Base-by-base conservation (phyloP, 1,284 basidiomycete species). In the Porogramme epimiltina region DNA sequence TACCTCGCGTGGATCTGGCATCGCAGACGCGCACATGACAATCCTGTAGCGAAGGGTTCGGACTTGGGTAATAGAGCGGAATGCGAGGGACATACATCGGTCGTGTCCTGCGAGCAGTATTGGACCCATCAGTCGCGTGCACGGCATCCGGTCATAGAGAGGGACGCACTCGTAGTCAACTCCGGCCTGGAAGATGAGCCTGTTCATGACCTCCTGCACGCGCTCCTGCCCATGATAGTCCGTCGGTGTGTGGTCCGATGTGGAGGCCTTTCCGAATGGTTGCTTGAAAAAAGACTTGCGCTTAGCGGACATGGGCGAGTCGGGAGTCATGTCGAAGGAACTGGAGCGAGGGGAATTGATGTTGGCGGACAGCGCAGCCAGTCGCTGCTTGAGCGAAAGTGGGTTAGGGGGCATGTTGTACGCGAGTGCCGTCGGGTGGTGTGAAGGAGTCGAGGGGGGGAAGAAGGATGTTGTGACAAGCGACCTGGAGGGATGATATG, bases 171-270 rank as follows among this genome's bases (percentile, higher is more conserved):
- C 91, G 62, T 83, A 92, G 70, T 93, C 91, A 49, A 93, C 88
- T 1, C 91, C 91, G 34, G 91, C 91, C 65, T 93, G 91, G 60
- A 90, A 92, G 45, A 93, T 90, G 71, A 93, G 75, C 64, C 75
- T 82, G 31, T 73, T 67, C 72, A 93, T 82, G 33, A 88, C 80
- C 18, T 85, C 79, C 63, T 89, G 82, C 16, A 88, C 69, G 51
- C 71, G 71, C 46, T 79, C 80, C 42, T 73, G 70, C 55, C 64
- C 72, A 65, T 4, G 31, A 10, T 51, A 28, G 23, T 54, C 48
- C 4, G 42, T 48, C 19, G 51, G 34, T 6, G 15, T 25, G 5
- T 16, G 8, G 6, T 60, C 55, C 10, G 45, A 20, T n/a, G 28
- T 52, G 3, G 52, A 26, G 1, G 53, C 47, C 37, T 51, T 59